Evolutionary conservation across 2,329 filamentous ascomycete genomes (phyloP), one percentile per base, ranked within the genome.

Genomic region (Chaetothyriales sp.): DNA sequence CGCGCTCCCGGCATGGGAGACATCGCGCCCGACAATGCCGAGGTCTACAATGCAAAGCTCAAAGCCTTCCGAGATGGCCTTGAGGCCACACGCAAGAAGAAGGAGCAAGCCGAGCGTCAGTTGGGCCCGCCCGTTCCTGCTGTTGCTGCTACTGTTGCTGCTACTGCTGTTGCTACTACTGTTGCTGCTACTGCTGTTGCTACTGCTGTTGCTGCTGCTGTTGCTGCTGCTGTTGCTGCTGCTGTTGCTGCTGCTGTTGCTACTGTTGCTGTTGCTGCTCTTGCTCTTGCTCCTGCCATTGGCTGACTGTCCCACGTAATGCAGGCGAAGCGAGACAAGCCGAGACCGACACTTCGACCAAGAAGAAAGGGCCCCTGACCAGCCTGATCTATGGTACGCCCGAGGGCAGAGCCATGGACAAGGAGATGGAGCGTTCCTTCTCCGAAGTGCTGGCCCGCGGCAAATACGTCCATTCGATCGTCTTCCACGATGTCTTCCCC

Each of bases 391-490:
- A 98, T 70, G 92, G 92, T 64, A 98, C 92, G 13, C 89, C 92
- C 65, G 90, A 97, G 70, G 92, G 89, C 29, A 82, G 89, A 56
- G 86, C 95, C 72, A 80, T 95, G 67, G 92, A 98, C 65, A 85
- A 86, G 58, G 90, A 97, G 71, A 90, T 98, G 64, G 89, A 97
- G 73, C 83, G 89, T 53, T 94, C 86, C 66, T 98, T 97, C 73
- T 94, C 86, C 49, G 89, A 95, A 69, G 86, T 97, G 45, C 75
- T 98, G 46, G 92, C 92, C 20, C 80, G 92, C 59, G 92, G 92
- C 65, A 98, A 98, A 73, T 98, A 98, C 65, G 89, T 98, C 51
- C 92, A 98, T 70, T 94, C 89, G 46, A 95, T 98, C 67, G 89
- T 95, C 54, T 88, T 95, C 65, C 92, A 98, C 73, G 81, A 94